Evolutionary conservation across 75 land plant species (phyloP).

Genomic region (Selaginella tamariscina): DNA sequence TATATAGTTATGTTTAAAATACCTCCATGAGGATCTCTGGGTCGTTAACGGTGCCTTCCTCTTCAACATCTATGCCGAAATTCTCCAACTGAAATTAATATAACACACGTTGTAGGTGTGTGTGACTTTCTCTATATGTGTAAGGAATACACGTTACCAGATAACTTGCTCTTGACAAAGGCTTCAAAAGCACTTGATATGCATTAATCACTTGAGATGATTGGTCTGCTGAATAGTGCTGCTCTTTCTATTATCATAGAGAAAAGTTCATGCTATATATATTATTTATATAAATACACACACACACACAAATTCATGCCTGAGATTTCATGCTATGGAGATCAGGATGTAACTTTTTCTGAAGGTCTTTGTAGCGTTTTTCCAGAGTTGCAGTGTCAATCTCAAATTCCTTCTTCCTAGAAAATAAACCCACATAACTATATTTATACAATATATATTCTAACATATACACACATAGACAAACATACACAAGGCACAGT

Average conservation of each 20-base stretch:
- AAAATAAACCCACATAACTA: neutral
- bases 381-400: conserved; percentile 45
- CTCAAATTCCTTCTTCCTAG: conserved; percentile 45
- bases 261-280: neutral
- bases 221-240: conserved; percentile 62
- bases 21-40: conserved; percentile 74
- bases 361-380: conserved; percentile 69
- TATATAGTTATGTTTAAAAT: neutral
- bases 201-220: conserved; percentile 79
- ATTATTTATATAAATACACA: neutral
- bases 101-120: too few species aligned
- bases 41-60: conserved; percentile 64
- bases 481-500: too few species aligned
- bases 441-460: too few species aligned
- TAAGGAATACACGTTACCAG: conserved; percentile 41
- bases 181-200: conserved; percentile 52
- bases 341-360: conserved; percentile 90
- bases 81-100: conserved; percentile 56
- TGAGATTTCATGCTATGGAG: conserved; percentile 64
- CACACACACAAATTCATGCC: too few species aligned
- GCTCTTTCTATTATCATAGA: conserved; percentile 40
- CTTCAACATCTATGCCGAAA: conserved; percentile 58
- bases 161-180: conserved; percentile 63
- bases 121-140: too few species aligned
- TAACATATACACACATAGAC: too few species aligned